phyloP scores from a whole-genome alignment of 1,284 basidiomycete species.

The Cutaneotrichosporon cavernicola region DNA sequence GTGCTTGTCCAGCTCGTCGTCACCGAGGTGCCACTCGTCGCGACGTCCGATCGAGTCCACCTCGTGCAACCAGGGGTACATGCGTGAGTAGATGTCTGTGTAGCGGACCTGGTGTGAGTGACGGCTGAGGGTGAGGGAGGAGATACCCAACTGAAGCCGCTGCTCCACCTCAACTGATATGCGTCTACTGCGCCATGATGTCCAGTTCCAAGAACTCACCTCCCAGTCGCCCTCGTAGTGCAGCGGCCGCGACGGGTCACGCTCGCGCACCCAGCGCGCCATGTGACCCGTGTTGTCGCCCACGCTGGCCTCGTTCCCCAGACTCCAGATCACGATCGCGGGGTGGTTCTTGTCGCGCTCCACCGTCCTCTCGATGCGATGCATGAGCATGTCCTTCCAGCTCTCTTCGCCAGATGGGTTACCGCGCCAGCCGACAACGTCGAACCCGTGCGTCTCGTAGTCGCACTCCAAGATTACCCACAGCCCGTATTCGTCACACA shows the following conservation, averaged over 20 bases:
- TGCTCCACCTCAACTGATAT: no score
- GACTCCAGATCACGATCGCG: constrained; percentile 32
- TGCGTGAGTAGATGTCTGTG: constrained; percentile 30
- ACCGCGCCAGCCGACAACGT: constrained; percentile 19
- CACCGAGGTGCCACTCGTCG: constrained; percentile 13
- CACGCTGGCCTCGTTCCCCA: constrained; percentile 34
- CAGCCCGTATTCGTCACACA: constrained; percentile 36
- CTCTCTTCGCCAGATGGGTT: constrained; percentile 24
- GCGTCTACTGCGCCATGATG: no score
- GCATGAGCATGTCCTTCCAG: constrained; percentile 26
- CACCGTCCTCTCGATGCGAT: constrained; percentile 25
- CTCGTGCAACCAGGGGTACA: constrained; percentile 29
- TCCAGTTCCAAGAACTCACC: constrained; percentile 5
- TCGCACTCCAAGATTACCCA: constrained; percentile 36
- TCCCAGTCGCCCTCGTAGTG: constrained; percentile 34
- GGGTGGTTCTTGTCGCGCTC: constrained; percentile 39
- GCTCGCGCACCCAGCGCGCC: constrained; percentile 24
- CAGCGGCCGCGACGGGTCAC: constrained; percentile 28
- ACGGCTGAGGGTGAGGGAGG: neutral
- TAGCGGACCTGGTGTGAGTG: constrained; percentile 1
- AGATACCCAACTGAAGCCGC: no score
- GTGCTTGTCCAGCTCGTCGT: constrained; percentile 14
- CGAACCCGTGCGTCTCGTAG: constrained; percentile 35
- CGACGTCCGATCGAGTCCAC: constrained; percentile 24
- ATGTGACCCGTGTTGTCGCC: constrained; percentile 32